phyloP scores from a whole-genome alignment of 2,329 filamentous ascomycete genomes.

The Lecanoromycetidae sp. region DNA sequence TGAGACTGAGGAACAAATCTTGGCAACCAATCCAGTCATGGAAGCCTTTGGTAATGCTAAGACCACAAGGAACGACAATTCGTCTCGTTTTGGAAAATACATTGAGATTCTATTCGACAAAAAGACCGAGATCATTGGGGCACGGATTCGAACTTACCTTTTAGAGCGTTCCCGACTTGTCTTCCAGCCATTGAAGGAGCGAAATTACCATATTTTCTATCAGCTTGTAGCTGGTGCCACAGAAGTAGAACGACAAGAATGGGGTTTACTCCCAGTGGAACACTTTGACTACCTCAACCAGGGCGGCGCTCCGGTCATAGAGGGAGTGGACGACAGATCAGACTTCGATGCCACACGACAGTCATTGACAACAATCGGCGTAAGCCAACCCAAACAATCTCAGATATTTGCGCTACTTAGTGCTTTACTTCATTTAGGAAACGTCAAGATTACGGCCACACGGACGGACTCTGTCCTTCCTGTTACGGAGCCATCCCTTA shows the following conservation, averaged over 20 bases:
- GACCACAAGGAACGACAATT: conserved; percentile 99
- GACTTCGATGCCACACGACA: conserved; percentile 83
- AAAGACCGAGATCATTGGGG: conserved; percentile 89
- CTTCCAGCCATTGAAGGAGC: conserved; percentile 92
- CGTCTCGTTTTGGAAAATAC: conserved; percentile 97
- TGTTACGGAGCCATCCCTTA: conserved; percentile 66
- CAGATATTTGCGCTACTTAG: conserved; percentile 86
- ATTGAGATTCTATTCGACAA: conserved; percentile 99
- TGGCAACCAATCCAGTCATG: conserved; percentile 98
- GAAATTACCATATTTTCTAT: conserved; percentile 99
- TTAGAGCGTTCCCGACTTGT: conserved; percentile 90
- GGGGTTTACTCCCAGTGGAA: conserved; percentile 69
- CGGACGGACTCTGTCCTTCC: conserved; percentile 77
- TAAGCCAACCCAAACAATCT: conserved; percentile 58
- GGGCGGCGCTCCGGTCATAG: conserved; percentile 78
- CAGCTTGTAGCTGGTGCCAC: conserved; percentile 89
- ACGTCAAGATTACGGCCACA: conserved; percentile 88
- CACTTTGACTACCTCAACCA: conserved; percentile 96
- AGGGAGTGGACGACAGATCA: conserved; percentile 88
- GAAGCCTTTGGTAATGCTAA: conserved; percentile 99
- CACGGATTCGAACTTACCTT: conserved; percentile 91
- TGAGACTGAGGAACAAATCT: conserved; percentile 94
- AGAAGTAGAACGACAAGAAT: conserved; percentile 66
- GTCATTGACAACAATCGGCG: conserved; percentile 79
- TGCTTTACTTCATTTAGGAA: conserved; percentile 84